Percentiles rank a stretch among this genome's conserved stretches.
These are phyloP conservation scores for Mycena capillaripes DNA, from an alignment of 768 basidiomycete genomes.

Conservation along the genomic window DNA sequence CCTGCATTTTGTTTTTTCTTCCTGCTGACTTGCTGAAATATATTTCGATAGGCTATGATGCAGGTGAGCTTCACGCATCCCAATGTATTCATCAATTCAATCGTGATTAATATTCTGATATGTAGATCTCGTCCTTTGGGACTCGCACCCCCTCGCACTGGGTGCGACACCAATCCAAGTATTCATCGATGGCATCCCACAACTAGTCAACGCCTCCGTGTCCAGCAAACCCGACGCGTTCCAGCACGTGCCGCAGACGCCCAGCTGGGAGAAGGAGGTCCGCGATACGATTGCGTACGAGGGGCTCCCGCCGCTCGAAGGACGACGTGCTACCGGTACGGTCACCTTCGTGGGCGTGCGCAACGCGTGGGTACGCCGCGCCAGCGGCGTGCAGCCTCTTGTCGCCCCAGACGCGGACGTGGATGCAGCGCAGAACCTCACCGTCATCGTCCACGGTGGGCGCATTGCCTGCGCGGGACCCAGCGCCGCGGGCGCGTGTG, in stretches of 20 bases:
- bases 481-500: not conserved
- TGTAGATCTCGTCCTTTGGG: constrained; percentile 72
- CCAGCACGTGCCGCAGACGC: constrained; percentile 67
- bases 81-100: not conserved
- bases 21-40: not conserved
- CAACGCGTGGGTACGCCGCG: constrained; percentile 47
- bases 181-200: constrained; percentile 87
- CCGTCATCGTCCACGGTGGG: constrained; percentile 3
- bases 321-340: constrained; percentile 46
- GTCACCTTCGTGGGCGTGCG: constrained; percentile 71
- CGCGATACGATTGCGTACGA: constrained; percentile 68
- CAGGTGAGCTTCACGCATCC: constrained; percentile 56
- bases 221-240: constrained; percentile 60
- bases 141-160: constrained; percentile 81
- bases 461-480: constrained; percentile 3
- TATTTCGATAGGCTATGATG: constrained; percentile 71
- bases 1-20: not conserved
- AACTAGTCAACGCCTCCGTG: constrained; percentile 55
- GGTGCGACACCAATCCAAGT: constrained; percentile 88
- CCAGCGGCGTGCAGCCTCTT: constrained; percentile 36
- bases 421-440: not conserved
- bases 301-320: constrained; percentile 78
- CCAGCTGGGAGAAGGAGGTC: constrained; percentile 74
- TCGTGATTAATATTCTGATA: not conserved
- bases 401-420: not conserved